These are phyloP conservation scores for Exophiala sideris DNA, from an alignment of 2,329 filamentous ascomycete species.

Conservation along the genomic window DNA sequence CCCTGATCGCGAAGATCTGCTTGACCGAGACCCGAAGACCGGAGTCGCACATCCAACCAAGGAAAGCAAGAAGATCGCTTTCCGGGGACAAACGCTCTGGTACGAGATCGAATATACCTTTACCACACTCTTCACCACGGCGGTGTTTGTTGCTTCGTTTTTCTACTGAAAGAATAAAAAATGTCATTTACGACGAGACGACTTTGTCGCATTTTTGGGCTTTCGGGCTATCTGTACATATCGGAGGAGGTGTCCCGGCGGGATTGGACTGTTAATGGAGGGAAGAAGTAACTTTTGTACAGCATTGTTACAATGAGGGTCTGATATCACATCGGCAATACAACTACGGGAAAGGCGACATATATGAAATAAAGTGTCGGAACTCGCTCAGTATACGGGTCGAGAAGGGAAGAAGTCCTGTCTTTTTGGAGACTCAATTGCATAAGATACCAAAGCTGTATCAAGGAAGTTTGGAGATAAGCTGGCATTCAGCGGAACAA, in stretches of 20 bases:
- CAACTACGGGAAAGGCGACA: too few species aligned
- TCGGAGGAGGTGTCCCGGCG: neutral
- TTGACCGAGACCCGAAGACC: slow-evolving; percentile 51
- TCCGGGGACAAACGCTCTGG: slow-evolving; percentile 53
- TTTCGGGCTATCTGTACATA: neutral
- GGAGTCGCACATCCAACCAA: slow-evolving; percentile 47
- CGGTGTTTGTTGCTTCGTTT: slow-evolving; percentile 48
- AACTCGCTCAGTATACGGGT: too few species aligned
- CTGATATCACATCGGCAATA: too few species aligned
- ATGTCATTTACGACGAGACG: neutral
- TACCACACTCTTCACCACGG: slow-evolving; percentile 49
- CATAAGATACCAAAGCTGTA: too few species aligned
- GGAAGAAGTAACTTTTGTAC: too few species aligned
- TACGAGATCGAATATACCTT: slow-evolving; percentile 56
- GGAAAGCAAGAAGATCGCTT: slow-evolving; percentile 54
- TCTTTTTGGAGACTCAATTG: too few species aligned
- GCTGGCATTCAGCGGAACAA: too few species aligned
- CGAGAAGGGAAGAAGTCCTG: too few species aligned
- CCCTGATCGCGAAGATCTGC: slow-evolving; percentile 56
- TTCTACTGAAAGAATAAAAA: slow-evolving; percentile 25
- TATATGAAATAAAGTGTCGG: too few species aligned
- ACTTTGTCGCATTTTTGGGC: neutral
- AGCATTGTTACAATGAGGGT: too few species aligned
- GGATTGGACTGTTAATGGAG: too few species aligned
- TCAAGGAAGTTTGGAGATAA: too few species aligned